Evolutionary conservation across 257 asterid species (phyloP), one percentile per base, ranked within the genome.

Genomic region (Fraxinus americana): DNA sequence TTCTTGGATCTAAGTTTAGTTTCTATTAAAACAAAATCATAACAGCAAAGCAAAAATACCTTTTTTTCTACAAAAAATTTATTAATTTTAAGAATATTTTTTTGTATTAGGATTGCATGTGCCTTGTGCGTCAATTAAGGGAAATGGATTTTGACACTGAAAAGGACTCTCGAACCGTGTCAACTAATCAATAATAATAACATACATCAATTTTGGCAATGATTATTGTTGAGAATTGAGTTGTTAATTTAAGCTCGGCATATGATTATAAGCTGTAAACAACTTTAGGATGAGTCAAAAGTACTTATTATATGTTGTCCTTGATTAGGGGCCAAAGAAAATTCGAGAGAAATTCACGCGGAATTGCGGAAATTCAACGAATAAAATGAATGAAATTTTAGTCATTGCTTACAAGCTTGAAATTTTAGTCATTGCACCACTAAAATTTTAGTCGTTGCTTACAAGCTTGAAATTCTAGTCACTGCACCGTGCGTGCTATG

Each of bases 211-310:
- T 14, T 48, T 57, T 19, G 65, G 1, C 65, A 57, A 57, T 57
- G 29, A 57, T 57, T 57, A n/a, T 19, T 57, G 27, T 59, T 30
- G 52, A 77, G 59, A 48, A 14, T 48, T 48, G 59, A 4, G 7
- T 45, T 11, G 4, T 43, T 11, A 10, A 43, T 12, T 43, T 45
- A 12, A 45, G 7, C 59, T 48, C 16, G 17, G n/a, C n/a, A 4
- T 16, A 48, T 48, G 59, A 48, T 67, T 23, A n/a, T 48, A 68
- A 57, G 78, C 71, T 81, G 78, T 81, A 25, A 67, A 73, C 77
- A 69, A 39, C 76, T 78, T 82, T 78, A 80, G n/a, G 4, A 57
- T n/a, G 25, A 57, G 66, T n/a, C 66, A n/a, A 57, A 32, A 57
- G 29, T 57, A 17, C 27, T 5, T 57, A 57, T n/a, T 19, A 17